Evolutionary conservation across 176 grass and related monocot genomes (phyloP), one percentile per base, ranked within the genome.

Genomic region (Aechmea fasciata): DNA sequence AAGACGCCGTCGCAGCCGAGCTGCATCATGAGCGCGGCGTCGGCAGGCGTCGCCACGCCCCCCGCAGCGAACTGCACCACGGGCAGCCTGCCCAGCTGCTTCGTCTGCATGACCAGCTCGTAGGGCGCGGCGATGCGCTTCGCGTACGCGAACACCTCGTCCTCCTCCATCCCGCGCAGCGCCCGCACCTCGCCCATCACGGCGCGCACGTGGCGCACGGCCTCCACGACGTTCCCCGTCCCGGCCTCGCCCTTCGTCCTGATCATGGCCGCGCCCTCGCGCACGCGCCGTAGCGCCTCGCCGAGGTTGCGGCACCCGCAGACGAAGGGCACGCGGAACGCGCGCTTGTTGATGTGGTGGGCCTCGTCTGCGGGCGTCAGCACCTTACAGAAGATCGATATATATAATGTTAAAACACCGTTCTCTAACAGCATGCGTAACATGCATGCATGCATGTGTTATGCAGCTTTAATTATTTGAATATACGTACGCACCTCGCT

Each of bases 291-390:
- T 51, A 92, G 63, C 0, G 85, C 85, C 83, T 92, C 89, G 0
- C 89, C 89, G 7, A 92, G 79, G 77, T 88, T 62, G 51, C 89
- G 89, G 82, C 89, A 92, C 0, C 89, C 89, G 66, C 89, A 92
- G 1, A 92, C 89, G 68, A 92, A 91, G 33, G 89, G 89, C 64
- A 88, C 89, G 33, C 83, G 85, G 79, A 85, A 91, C 48, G 82
- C 85, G 76, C 85, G 85, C 79, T 91, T 91, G 73, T 91, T 91
- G 78, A 88, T 88, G 82, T 91, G 89, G 73, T 91, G 89, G 13
- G 71, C 74, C 15, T 63, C 71, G 11, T 73, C 71, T 1, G 71
- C 71, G 0, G 29, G 84, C 15, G 91, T 96, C 3, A 96, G 91
- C 2, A 96, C 33, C 33, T 41, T 41, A 41, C 33, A 33, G 0